Conservation (phyloP, 1,139 yeast species). For the Suhomyces anneliseae region DNA sequence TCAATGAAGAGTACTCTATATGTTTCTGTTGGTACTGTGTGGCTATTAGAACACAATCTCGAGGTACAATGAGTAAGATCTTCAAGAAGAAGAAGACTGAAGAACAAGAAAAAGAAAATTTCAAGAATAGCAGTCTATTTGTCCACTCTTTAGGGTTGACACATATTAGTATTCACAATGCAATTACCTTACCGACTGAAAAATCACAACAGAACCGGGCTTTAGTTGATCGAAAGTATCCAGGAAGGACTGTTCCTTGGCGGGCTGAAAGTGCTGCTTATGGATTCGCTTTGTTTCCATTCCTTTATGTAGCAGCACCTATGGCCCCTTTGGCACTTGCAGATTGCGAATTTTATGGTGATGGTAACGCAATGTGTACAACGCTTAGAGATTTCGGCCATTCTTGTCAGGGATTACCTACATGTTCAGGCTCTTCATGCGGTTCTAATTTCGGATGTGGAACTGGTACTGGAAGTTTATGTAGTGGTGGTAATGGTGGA, state of each 20-base stretch:
- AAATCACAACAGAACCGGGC: slow-evolving; percentile 5
- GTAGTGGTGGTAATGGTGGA: not conserved
- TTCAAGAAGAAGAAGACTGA: slow-evolving; percentile 7
- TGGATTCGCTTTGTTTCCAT: slow-evolving; percentile 7
- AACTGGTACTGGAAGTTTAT: not conserved
- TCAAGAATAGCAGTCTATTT: slow-evolving; percentile 3
- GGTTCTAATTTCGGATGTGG: not conserved
- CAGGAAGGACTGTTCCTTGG: slow-evolving; percentile 11
- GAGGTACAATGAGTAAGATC: slow-evolving; percentile 9
- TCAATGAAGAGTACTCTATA: slow-evolving; percentile 24
- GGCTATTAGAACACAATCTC: slow-evolving; percentile 7
- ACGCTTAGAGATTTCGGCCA: slow-evolving; percentile 13
- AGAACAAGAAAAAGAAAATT: not conserved
- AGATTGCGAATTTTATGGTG: slow-evolving; percentile 11
- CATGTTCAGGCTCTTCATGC: not conserved
- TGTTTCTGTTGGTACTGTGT: slow-evolving; percentile 32
- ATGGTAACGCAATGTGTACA: slow-evolving; percentile 10
- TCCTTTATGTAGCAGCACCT: slow-evolving; percentile 14
- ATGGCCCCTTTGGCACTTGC: slow-evolving; percentile 9
- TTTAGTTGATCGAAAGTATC: slow-evolving; percentile 5
- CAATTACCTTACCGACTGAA: slow-evolving; percentile 14
- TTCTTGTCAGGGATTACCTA: slow-evolving; percentile 12
- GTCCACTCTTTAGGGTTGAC: slow-evolving; percentile 13
- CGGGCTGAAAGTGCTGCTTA: not conserved
- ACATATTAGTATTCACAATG: slow-evolving; percentile 21